These are phyloP conservation scores for Globisporangium cystogenes DNA, from an alignment of 352 stramenopile species.

Conservation along the genomic window DNA sequence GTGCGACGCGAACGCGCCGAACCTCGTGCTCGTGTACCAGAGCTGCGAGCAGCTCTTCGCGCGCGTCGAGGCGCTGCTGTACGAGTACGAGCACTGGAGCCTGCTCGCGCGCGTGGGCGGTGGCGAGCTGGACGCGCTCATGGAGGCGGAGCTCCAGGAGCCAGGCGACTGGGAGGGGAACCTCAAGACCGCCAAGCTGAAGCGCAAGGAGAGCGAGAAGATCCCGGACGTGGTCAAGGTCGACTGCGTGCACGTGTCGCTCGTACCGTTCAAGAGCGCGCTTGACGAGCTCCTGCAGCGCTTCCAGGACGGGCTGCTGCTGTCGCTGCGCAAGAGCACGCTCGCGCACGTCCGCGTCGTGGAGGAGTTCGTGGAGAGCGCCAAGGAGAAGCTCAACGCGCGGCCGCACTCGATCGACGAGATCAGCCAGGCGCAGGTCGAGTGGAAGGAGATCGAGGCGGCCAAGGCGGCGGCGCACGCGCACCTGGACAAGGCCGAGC, in stretches of 20 bases:
- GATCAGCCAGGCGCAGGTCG: slow-evolving; percentile 83
- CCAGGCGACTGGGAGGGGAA: slow-evolving; percentile 87
- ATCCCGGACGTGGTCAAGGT: slow-evolving; percentile 86
- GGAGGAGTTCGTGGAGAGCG: slow-evolving; percentile 85
- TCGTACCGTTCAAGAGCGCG: slow-evolving; percentile 84
- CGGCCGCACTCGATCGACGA: slow-evolving; percentile 91
- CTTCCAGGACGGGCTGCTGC: slow-evolving; percentile 82
- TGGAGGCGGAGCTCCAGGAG: slow-evolving; percentile 71
- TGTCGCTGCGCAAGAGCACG: slow-evolving; percentile 81
- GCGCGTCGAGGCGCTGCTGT: slow-evolving; percentile 60
- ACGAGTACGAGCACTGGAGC: slow-evolving; percentile 84
- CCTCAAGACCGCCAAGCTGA: slow-evolving; percentile 84
- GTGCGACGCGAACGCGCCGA: slow-evolving; percentile 82
- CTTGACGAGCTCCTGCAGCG: slow-evolving; percentile 84
- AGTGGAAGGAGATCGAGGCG: slow-evolving; percentile 89
- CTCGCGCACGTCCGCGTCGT: slow-evolving; percentile 75
- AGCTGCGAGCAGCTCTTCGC: slow-evolving; percentile 91
- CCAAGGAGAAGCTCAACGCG: slow-evolving; percentile 87
- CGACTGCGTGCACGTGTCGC: slow-evolving; percentile 89
- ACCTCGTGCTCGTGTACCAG: slow-evolving; percentile 86
- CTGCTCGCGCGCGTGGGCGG: slow-evolving; percentile 42
- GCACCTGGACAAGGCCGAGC: slow-evolving; percentile 70
- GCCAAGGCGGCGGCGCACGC: slow-evolving; percentile 45
- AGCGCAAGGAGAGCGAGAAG: slow-evolving; percentile 92
- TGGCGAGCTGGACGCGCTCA: slow-evolving; percentile 67